Conservation (phyloP, 176 grass and related monocot species). For the Cymbopogon citratus region DNA sequence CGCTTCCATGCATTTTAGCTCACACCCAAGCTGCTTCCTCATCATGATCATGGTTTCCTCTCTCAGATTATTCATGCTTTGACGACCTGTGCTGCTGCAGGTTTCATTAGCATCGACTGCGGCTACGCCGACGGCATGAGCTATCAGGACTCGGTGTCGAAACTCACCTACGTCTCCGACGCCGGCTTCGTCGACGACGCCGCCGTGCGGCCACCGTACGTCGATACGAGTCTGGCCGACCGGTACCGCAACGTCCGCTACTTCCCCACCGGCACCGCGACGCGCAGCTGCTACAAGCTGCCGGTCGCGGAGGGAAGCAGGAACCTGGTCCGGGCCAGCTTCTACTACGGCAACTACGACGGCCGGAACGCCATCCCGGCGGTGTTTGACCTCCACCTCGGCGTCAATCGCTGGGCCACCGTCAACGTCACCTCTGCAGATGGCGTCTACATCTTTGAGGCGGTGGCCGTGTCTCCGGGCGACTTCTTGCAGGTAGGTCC, state of each 20-base stretch:
- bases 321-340: constrained; percentile 29
- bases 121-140: not conserved
- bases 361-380: not conserved
- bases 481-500: constrained; percentile 32
- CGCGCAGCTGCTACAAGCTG: constrained; percentile 53
- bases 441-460: not conserved
- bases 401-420: constrained; percentile 36
- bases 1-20: no score
- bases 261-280: constrained; percentile 10
- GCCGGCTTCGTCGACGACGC: constrained; percentile 25
- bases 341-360: constrained; percentile 58
- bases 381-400: constrained; percentile 43
- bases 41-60: no score
- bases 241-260: constrained; percentile 24
- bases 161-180: constrained; percentile 31
- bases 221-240: not conserved
- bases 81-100: not conserved
- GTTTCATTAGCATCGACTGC: constrained; percentile 50
- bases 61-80: not conserved
- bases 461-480: constrained; percentile 1
- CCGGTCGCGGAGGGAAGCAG: constrained; percentile 1
- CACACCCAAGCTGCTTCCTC: no score
- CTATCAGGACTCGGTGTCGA: constrained; percentile 5
- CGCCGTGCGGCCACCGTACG: constrained; percentile 6
- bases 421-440: constrained; percentile 32